Evolutionary conservation across 2,329 filamentous ascomycete genomes (phyloP), one percentile per base, ranked within the genome.

Genomic region (Nemania sp.): DNA sequence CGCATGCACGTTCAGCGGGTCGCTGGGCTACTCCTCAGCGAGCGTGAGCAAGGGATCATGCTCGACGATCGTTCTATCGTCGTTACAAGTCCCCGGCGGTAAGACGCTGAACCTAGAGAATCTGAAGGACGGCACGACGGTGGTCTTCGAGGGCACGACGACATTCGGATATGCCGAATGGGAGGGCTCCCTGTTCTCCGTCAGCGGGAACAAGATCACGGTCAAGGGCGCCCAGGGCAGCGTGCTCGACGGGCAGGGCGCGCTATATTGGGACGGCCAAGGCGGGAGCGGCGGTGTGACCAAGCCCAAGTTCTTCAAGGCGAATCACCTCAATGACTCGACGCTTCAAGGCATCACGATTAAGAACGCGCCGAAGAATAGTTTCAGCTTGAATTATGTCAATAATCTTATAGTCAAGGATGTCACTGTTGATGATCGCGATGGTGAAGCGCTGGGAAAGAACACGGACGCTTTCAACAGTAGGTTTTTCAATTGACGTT

Each of bases 91-190:
- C 6, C 83, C 83, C 3, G 77, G 81, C 6, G 82, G 82, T 19
- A 70, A 72, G 11, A 85, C 83, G 5, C 76, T 87, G 1, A 81
- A 86, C 51, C 46, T 60, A n/a, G 59, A 64, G 54, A 46, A 52
- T 11, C 31, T 43, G 17, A 39, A 24, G 75, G 70, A 59, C 22
- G 56, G 45, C 20, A 59, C 56, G 8, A 53, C 49, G 26, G 77
- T 88, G 56, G 81, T 80, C 62, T 89, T 89, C 69, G 70, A 81
- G 52, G 86, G 86, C 36, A 81, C 75, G 11, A 89, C 86, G 17
- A 83, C 80, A 46, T 89, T 86, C 64, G 85, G 77, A 22, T 88
- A 86, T 71, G 75, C 82, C 59, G 80, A 86, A 62, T 89, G 85
- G 86, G 68, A 69, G 2, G 86, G 86, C 0, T 86, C 86, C 37